Evolutionary conservation across 148 eudicot species (phyloP).

Genomic region (Spergularia bocconei): DNA sequence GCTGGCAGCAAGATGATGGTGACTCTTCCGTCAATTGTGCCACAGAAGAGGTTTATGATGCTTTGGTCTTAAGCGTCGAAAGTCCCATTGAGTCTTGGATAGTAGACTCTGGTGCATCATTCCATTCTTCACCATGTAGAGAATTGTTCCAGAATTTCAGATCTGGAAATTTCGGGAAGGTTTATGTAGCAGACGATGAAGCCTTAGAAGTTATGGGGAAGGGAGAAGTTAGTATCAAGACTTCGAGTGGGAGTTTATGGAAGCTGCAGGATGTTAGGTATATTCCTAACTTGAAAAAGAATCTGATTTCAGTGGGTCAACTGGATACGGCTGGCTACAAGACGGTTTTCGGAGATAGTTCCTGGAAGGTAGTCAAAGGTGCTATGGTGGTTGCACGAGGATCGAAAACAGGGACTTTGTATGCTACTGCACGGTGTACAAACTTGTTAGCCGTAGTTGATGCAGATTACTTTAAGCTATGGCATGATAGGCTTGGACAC

Average conservation of each 20-base stretch:
- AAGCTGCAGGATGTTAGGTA: no score
- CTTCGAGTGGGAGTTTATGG: background rate
- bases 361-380: background rate
- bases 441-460: background rate
- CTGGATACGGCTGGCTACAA: no score
- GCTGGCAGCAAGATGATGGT: no score
- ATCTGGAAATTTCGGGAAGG: background rate
- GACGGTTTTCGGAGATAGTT: no score
- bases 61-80: background rate
- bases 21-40: no score
- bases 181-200: background rate
- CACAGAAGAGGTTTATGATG: background rate
- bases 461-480: background rate
- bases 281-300: no score
- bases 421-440: constrained; percentile 1
- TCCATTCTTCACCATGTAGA: background rate
- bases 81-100: background rate
- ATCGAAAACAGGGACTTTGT: background rate
- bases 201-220: background rate
- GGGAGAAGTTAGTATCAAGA: background rate
- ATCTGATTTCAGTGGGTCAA: no score
- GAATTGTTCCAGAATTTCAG: background rate
- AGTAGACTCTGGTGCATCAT: background rate
- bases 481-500: constrained; percentile 10
- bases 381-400: constrained; percentile 1